These are phyloP conservation scores for Xylariaceae sp. DNA, from an alignment of 2,329 filamentous ascomycete genomes.

Conservation along the genomic window DNA sequence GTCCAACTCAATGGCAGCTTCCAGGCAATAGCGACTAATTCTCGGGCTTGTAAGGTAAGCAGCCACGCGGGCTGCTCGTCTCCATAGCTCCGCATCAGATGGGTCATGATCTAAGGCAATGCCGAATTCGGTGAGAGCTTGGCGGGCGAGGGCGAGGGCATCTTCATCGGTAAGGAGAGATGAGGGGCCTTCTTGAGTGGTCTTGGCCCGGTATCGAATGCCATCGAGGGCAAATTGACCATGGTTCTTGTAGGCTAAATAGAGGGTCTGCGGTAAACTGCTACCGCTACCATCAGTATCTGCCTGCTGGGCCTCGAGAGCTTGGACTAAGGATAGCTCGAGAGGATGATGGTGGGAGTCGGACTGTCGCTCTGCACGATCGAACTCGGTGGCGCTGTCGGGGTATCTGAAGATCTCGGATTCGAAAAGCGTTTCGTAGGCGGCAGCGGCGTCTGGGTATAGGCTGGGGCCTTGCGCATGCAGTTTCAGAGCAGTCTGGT, in stretches of 20 bases:
- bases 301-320: constrained; percentile 53
- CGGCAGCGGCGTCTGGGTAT: constrained; percentile 71
- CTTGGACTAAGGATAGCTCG: constrained; percentile 44
- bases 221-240: constrained; percentile 86
- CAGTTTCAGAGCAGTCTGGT: constrained; percentile 84
- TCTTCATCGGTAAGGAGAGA: constrained; percentile 32
- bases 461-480: constrained; percentile 80
- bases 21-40: constrained; percentile 58
- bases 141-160: constrained; percentile 34
- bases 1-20: constrained; percentile 63
- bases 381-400: constrained; percentile 81
- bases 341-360: constrained; percentile 41
- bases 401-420: constrained; percentile 94
- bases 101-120: constrained; percentile 60
- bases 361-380: constrained; percentile 59
- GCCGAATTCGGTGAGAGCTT: constrained; percentile 53
- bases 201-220: constrained; percentile 49
- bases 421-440: constrained; percentile 79
- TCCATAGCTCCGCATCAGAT: constrained; percentile 64
- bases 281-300: constrained; percentile 72
- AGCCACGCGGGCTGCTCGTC: constrained; percentile 54
- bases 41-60: constrained; percentile 53
- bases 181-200: constrained; percentile 19
- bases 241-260: constrained; percentile 92
- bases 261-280: constrained; percentile 82